Conservation (phyloP, 768 basidiomycete genomes). For the Naganishia friedmannii region DNA sequence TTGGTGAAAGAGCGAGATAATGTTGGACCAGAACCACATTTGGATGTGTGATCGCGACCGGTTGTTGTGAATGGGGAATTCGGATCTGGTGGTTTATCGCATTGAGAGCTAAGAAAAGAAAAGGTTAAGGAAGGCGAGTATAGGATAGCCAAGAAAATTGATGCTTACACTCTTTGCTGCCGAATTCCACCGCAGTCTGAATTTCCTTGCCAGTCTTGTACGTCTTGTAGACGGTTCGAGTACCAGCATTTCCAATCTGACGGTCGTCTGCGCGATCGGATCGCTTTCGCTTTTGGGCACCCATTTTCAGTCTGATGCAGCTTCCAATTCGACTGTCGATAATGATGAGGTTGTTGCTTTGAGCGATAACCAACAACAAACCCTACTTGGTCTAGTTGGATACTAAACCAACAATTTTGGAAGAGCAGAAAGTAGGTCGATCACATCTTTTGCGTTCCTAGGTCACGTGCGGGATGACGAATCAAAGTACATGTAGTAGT, state of each 20-base stretch:
- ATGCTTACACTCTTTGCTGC: constrained; percentile 42
- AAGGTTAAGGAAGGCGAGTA: neutral
- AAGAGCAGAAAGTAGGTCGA: neutral
- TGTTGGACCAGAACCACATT: constrained; percentile 47
- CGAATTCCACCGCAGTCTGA: constrained; percentile 40
- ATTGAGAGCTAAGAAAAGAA: constrained; percentile 37
- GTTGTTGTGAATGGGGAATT: constrained; percentile 40
- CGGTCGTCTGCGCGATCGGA: constrained; percentile 3
- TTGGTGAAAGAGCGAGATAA: constrained; percentile 46
- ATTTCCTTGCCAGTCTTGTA: constrained; percentile 41
- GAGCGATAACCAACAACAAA: neutral
- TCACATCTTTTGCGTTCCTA: constrained; percentile 2
- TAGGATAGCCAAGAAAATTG: neutral
- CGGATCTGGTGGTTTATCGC: constrained; percentile 47
- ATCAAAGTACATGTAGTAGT: neutral
- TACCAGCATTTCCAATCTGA: constrained; percentile 2
- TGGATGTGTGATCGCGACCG: constrained; percentile 43
- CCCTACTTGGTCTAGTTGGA: neutral
- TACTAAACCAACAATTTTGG: constrained; percentile 17
- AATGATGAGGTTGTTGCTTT: neutral
- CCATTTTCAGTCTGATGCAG: neutral
- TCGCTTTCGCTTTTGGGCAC: constrained; percentile 18
- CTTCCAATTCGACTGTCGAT: neutral
- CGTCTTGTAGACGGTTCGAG: neutral
- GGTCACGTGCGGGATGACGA: constrained; percentile 18